Conservation (phyloP, 345 rosid genomes). For the Linum lewisii region DNA sequence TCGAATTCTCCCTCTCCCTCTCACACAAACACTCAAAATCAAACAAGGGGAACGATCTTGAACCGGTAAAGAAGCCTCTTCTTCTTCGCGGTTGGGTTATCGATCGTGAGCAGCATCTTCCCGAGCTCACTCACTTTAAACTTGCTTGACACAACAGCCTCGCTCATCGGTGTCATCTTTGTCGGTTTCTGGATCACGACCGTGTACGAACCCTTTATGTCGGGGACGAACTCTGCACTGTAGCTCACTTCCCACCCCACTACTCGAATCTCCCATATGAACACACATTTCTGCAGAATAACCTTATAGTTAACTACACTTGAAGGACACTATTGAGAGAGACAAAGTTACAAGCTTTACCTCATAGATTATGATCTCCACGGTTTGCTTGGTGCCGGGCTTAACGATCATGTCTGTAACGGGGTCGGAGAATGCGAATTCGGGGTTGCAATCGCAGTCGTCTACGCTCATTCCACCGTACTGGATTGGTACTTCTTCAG, state of each 20-base stretch:
- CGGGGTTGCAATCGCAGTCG: constrained; percentile 8
- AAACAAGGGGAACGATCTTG: constrained; percentile 12
- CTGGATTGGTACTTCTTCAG: constrained; percentile 22
- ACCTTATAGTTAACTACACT: background rate
- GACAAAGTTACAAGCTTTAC: background rate
- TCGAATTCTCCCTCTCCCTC: no score
- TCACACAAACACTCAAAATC: no score
- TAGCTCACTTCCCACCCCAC: constrained; percentile 29
- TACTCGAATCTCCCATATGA: constrained; percentile 24
- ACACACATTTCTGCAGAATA: constrained; percentile 14
- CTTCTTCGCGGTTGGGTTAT: constrained; percentile 19
- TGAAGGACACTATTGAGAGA: background rate
- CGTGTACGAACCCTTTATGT: constrained; percentile 18
- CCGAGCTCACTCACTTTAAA: constrained; percentile 21
- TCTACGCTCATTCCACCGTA: constrained; percentile 23
- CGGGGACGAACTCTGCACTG: constrained; percentile 24
- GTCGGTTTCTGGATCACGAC: constrained; percentile 19
- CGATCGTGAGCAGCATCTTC: constrained; percentile 22
- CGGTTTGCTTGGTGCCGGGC: constrained; percentile 22
- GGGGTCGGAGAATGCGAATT: constrained; percentile 16
- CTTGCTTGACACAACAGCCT: constrained; percentile 13
- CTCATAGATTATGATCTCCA: constrained; percentile 25
- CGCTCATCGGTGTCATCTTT: constrained; percentile 15
- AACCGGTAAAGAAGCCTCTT: constrained; percentile 25
- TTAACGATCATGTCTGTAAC: constrained; percentile 22